These are phyloP conservation scores for Agarophyton chilense DNA, from an alignment of 23 red algal species.

Conservation along the genomic window DNA sequence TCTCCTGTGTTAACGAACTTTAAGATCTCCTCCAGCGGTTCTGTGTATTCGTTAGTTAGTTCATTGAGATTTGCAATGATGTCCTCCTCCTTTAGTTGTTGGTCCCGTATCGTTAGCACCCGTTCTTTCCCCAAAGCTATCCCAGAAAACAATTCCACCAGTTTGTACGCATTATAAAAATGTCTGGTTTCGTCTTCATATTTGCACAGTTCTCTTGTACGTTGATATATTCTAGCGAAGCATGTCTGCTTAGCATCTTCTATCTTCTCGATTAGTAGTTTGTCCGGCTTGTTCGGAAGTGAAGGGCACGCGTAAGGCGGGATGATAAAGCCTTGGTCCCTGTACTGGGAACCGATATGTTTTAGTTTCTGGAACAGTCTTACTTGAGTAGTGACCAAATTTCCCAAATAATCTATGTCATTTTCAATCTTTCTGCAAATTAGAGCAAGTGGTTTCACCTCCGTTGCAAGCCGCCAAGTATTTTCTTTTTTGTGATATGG, in stretches of 20 bases:
- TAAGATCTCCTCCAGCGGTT: constrained; percentile 18
- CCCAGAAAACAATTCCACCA: neutral
- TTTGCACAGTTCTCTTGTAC: neutral
- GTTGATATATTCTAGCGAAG: constrained; percentile 31
- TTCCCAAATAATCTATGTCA: neutral
- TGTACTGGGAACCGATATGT: neutral
- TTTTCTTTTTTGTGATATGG: neutral
- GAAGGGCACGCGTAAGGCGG: neutral
- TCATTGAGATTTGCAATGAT: neutral
- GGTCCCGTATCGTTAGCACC: neutral
- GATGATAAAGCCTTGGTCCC: neutral
- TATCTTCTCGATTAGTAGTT: neutral
- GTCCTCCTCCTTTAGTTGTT: neutral
- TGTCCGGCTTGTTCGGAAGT: neutral
- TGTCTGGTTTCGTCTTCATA: constrained; percentile 2
- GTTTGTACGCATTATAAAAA: constrained; percentile 23
- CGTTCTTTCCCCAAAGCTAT: neutral
- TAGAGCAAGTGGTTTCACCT: neutral
- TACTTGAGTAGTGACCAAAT: neutral
- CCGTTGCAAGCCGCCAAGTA: neutral
- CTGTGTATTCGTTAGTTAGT: neutral
- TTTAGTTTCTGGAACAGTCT: neutral
- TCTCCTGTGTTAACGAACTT: neutral
- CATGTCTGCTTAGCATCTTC: neutral
- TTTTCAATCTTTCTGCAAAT: neutral